These are phyloP conservation scores for Phytopythium litorale DNA, from an alignment of 352 stramenopile genomes.

Conservation along the genomic window DNA sequence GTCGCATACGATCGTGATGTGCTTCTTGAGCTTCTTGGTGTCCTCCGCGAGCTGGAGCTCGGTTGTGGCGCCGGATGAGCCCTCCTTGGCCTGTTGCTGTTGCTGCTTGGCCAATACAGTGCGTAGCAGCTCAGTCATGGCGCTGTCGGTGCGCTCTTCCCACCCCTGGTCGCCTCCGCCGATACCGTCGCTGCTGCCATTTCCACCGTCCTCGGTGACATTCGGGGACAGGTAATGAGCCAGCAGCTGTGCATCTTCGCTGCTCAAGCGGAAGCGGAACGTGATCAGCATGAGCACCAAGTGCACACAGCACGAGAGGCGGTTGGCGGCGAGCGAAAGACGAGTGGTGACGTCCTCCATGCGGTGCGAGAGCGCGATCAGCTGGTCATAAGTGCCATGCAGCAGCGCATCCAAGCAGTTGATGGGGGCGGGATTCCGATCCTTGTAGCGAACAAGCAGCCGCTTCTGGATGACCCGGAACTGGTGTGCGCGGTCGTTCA, in stretches of 20 bases:
- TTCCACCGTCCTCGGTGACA: constrained; percentile 37
- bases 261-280: constrained; percentile 76
- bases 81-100: constrained; percentile 16
- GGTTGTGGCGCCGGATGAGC: constrained; percentile 19
- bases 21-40: constrained; percentile 88
- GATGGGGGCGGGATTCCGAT: constrained; percentile 78
- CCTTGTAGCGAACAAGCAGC: constrained; percentile 87
- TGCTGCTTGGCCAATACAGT: constrained; percentile 68
- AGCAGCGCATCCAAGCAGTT: constrained; percentile 83
- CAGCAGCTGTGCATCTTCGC: constrained; percentile 57
- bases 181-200: constrained; percentile 24
- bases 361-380: constrained; percentile 67
- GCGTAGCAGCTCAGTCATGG: constrained; percentile 83
- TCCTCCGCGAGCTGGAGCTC: constrained; percentile 70
- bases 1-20: constrained; percentile 89
- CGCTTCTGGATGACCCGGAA: constrained; percentile 90
- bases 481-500: constrained; percentile 86
- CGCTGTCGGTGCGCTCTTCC: constrained; percentile 82
- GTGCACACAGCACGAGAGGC: constrained; percentile 67
- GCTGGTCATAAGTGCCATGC: constrained; percentile 81
- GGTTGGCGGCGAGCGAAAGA: constrained; percentile 51
- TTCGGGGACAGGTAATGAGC: constrained; percentile 63
- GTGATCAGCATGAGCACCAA: constrained; percentile 82
- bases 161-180: constrained; percentile 63
- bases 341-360: constrained; percentile 59